Percentiles rank a stretch among this genome's conserved stretches.
Evolutionary conservation across 805 yeast genomes (phyloP).

Genomic region (Saccharomycopsis olivae): DNA sequence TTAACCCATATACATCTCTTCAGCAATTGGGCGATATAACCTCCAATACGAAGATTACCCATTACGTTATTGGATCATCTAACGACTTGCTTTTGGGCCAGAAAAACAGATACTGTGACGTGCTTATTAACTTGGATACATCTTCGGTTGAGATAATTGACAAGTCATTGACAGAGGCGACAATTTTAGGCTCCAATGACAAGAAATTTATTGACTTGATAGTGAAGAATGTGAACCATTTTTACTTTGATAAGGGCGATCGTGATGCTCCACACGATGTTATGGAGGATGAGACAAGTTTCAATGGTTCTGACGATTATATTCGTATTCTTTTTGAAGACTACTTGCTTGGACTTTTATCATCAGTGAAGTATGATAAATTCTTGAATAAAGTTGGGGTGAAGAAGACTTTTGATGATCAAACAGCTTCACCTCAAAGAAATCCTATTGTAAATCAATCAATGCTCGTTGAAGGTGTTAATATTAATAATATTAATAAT

Average conservation of each 20-base stretch:
- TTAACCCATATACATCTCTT: slow-evolving; percentile 88
- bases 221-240: slow-evolving; percentile 32
- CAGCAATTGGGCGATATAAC: slow-evolving; percentile 77
- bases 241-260: slow-evolving; percentile 18
- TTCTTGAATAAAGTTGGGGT: slow-evolving; percentile 34
- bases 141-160: slow-evolving; percentile 36
- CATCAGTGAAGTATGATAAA: slow-evolving; percentile 59
- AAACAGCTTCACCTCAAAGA: slow-evolving; percentile 21
- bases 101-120: slow-evolving; percentile 50
- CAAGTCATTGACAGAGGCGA: slow-evolving; percentile 29
- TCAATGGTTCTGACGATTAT: slow-evolving; percentile 77
- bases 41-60: slow-evolving; percentile 38
- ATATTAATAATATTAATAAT: slow-evolving; percentile 28
- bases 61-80: slow-evolving; percentile 78
- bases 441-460: slow-evolving; percentile 7
- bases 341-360: slow-evolving; percentile 64
- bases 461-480: slow-evolving; percentile 20
- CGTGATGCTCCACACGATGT: slow-evolving; percentile 27
- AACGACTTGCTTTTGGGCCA: slow-evolving; percentile 70
- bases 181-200: slow-evolving; percentile 50
- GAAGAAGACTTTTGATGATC: slow-evolving; percentile 27
- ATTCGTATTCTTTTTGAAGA: slow-evolving; percentile 85
- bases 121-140: slow-evolving; percentile 59
- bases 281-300: slow-evolving; percentile 26
- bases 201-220: slow-evolving; percentile 64